phyloP scores from a whole-genome alignment of 1,284 basidiomycete genomes.

The Stereum hirsutum region DNA sequence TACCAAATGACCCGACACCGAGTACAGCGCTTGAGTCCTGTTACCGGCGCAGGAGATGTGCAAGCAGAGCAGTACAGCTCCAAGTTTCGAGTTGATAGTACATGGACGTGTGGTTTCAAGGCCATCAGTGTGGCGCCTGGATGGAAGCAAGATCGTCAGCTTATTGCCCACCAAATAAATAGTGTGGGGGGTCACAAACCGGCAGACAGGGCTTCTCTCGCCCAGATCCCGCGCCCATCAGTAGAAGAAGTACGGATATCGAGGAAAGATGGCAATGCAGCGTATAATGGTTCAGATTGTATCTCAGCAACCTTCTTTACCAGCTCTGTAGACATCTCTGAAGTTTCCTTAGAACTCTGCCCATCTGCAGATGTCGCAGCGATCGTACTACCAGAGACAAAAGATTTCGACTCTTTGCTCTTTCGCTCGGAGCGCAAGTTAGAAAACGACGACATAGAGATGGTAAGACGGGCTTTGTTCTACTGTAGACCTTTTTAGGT shows the following conservation, averaged over 20 bases:
- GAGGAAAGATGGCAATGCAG: conserved; percentile 14
- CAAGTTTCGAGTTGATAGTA: conserved; percentile 59
- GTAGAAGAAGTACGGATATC: conserved; percentile 13
- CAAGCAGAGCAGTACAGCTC: conserved; percentile 64
- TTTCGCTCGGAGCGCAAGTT: conserved; percentile 11
- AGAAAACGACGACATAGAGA: conserved; percentile 14
- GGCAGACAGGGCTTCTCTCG: conserved; percentile 23
- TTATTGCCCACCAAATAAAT: too few relatives aligned
- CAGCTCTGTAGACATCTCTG: too few relatives aligned
- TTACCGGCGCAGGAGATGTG: conserved; percentile 26
- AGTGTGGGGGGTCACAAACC: conserved; percentile 22
- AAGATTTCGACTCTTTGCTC: conserved; percentile 13
- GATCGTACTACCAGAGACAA: too few relatives aligned
- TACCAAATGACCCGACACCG: conserved; percentile 64
- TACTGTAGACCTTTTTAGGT: too few relatives aligned
- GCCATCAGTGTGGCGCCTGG: conserved; percentile 54
- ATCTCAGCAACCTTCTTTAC: too few relatives aligned
- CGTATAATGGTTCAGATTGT: conserved; percentile 8
- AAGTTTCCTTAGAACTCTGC: too few relatives aligned
- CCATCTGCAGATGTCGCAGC: too few relatives aligned
- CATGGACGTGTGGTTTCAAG: conserved; percentile 49
- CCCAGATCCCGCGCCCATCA: conserved; percentile 21
- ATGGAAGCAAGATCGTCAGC: too few relatives aligned
- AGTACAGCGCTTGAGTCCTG: conserved; percentile 56
- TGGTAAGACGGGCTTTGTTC: too few relatives aligned